phyloP scores from a whole-genome alignment of 768 basidiomycete genomes.

The Xerocomus spinulosus region DNA sequence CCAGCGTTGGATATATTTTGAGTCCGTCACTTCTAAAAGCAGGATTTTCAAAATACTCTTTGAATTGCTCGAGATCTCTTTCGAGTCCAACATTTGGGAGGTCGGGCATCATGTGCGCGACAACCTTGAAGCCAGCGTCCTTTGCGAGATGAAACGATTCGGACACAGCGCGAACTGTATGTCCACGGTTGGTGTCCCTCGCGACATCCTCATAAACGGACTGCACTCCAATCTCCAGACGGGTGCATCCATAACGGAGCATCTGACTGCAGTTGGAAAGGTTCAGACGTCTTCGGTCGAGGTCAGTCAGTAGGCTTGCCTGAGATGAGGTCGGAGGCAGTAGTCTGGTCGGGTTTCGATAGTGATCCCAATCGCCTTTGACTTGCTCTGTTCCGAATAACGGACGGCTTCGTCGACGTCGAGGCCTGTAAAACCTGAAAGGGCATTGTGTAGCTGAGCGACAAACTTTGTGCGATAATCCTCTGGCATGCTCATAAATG shows the following conservation, averaged over 20 bases:
- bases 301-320: constrained; percentile 39
- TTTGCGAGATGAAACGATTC: constrained; percentile 98
- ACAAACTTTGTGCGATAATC: constrained; percentile 92
- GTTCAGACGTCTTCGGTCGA: not conserved
- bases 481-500: constrained; percentile 99
- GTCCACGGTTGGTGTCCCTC: constrained; percentile 96
- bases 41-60: constrained; percentile 99
- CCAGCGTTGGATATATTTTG: constrained; percentile 97
- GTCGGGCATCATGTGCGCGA: constrained; percentile 99
- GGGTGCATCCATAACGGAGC: constrained; percentile 98
- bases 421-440: constrained; percentile 89
- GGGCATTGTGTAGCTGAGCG: constrained; percentile 93
- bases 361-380: constrained; percentile 97
- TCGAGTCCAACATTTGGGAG: constrained; percentile 96
- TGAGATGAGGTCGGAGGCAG: constrained; percentile 93
- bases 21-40: constrained; percentile 95
- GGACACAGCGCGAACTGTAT: constrained; percentile 94
- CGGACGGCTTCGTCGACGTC: constrained; percentile 95
- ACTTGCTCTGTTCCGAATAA: constrained; percentile 97
- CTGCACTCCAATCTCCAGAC: constrained; percentile 97
- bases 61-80: constrained; percentile 97
- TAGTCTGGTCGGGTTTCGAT: constrained; percentile 99
- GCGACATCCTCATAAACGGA: constrained; percentile 99
- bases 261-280: constrained; percentile 67
- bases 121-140: constrained; percentile 99